phyloP scores from a whole-genome alignment of 257 asterid genomes.

The Scutellaria baicalensis region DNA sequence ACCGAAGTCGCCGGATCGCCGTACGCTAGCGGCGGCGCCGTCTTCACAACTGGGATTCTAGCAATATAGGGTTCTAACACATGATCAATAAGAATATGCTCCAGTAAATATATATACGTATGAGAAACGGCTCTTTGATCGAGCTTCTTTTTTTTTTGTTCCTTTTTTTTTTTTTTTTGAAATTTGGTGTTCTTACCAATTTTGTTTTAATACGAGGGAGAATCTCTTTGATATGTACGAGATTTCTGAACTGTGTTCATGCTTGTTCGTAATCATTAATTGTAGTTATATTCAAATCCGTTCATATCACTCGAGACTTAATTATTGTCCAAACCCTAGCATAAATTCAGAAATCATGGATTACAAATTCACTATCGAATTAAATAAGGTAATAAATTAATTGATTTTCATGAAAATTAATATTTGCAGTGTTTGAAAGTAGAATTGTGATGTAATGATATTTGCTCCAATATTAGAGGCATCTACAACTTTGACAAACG shows the following conservation, averaged over 20 bases:
- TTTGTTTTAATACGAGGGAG: background rate
- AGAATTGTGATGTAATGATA: too few relatives aligned
- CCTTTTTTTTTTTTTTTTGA: background rate
- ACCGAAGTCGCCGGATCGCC: constrained; percentile 44
- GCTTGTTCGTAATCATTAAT: too few relatives aligned
- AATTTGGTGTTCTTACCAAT: background rate
- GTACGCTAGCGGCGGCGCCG: constrained; percentile 36
- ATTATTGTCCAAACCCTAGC: too few relatives aligned
- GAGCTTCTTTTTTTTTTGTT: constrained; percentile 21
- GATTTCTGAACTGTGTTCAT: background rate
- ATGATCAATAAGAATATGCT: background rate
- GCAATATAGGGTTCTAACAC: constrained; percentile 28
- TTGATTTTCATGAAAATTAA: too few relatives aligned
- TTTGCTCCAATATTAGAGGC: too few relatives aligned
- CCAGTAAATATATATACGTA: background rate
- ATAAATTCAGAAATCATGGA: too few relatives aligned
- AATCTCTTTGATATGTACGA: background rate
- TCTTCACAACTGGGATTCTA: constrained; percentile 56
- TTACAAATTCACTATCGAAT: too few relatives aligned
- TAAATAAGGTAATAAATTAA: too few relatives aligned
- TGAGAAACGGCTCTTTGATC: constrained; percentile 19
- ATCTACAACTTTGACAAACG: too few relatives aligned
- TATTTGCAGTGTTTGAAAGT: too few relatives aligned
- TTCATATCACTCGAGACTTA: too few relatives aligned
- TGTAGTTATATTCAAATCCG: too few relatives aligned